Percentiles rank a stretch among this genome's conserved stretches.
Evolutionary conservation across 2,329 filamentous ascomycete species (phyloP).

Genomic region (Aspergillus niger): DNA sequence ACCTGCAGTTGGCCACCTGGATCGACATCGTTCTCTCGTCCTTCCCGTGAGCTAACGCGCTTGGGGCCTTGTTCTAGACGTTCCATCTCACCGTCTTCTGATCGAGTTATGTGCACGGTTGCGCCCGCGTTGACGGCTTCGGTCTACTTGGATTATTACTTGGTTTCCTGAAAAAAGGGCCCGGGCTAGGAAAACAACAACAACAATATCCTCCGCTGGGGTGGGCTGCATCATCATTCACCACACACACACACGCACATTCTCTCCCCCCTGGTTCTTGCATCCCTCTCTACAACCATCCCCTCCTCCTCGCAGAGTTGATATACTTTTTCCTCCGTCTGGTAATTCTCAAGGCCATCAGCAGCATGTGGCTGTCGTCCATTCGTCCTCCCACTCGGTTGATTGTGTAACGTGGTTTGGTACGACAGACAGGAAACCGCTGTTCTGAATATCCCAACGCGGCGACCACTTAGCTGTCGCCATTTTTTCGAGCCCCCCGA

Average conservation of each 20-base stretch:
- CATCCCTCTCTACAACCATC: neutral
- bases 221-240: neutral
- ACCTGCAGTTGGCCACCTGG: constrained; percentile 1
- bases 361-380: constrained; percentile 41
- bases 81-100: constrained; percentile 25
- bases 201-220: constrained; percentile 1
- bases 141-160: constrained; percentile 18
- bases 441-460: constrained; percentile 11
- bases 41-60: constrained; percentile 12
- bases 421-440: constrained; percentile 26
- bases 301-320: neutral
- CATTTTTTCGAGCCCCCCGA: constrained; percentile 12
- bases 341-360: constrained; percentile 13
- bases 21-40: constrained; percentile 12
- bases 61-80: constrained; percentile 26
- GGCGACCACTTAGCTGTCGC: constrained; percentile 23
- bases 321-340: constrained; percentile 7
- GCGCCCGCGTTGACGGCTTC: constrained; percentile 17
- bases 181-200: constrained; percentile 5
- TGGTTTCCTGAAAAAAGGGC: constrained; percentile 12
- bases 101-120: constrained; percentile 24
- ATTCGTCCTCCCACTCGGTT: constrained; percentile 34
- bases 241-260: neutral
- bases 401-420: constrained; percentile 39
- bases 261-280: neutral